These are phyloP conservation scores for Carex cristatella DNA, from an alignment of 176 grass and related monocot genomes.

Conservation along the genomic window DNA sequence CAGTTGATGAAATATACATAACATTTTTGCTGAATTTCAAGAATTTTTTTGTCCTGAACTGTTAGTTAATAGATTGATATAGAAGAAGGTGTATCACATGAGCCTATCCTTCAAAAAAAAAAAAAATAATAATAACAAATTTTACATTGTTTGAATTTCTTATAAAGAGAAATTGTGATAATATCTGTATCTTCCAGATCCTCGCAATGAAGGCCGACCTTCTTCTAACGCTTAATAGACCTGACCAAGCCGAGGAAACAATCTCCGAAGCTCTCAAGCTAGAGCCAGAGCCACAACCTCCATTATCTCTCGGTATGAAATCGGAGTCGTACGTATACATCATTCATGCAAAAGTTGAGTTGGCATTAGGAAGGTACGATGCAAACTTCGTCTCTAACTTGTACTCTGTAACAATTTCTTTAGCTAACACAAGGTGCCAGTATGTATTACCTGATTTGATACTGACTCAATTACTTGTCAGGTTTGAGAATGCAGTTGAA, in stretches of 20 bases:
- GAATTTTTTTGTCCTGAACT: too few species aligned
- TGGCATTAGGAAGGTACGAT: constrained; percentile 66
- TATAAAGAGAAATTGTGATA: not conserved
- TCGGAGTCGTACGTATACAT: constrained; percentile 45
- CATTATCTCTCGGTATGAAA: constrained; percentile 36
- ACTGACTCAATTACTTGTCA: not conserved
- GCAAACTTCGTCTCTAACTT: not conserved
- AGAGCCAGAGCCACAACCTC: not conserved
- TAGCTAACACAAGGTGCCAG: not conserved
- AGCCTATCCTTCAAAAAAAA: too few species aligned
- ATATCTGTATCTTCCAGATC: constrained; percentile 34
- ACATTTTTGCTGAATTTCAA: too few species aligned
- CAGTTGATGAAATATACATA: too few species aligned
- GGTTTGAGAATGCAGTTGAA: constrained; percentile 51
- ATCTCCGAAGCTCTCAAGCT: constrained; percentile 26
- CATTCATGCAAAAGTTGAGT: constrained; percentile 57
- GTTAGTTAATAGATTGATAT: too few species aligned
- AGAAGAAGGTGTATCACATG: too few species aligned
- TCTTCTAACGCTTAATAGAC: constrained; percentile 49
- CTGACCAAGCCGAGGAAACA: constrained; percentile 51
- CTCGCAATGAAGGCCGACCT: constrained; percentile 59
- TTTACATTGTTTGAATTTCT: too few species aligned
- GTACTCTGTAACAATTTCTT: not conserved
- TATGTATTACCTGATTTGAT: too few species aligned
- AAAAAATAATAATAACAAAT: too few species aligned